Base-by-base conservation (phyloP, 2,329 filamentous ascomycete genomes). In the Colletotrichum sp. region DNA sequence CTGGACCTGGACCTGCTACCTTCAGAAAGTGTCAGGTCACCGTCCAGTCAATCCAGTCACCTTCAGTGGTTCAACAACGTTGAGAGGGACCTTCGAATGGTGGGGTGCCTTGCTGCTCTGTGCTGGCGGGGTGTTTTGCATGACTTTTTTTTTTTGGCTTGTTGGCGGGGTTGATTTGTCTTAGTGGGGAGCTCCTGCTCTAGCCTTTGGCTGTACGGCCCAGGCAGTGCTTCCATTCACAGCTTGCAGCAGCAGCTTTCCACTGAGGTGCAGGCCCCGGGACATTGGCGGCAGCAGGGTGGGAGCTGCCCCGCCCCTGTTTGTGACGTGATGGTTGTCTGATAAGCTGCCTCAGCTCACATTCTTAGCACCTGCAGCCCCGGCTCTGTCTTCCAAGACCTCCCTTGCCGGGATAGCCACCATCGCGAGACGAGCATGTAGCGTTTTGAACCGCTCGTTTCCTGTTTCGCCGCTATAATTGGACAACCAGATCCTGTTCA, bases 251-350 rank as follows among this genome's bases (percentile, higher is more conserved):
- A 34, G 56, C 26, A 32, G 34, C 32, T 55, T 28, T 18, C 24
- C 56, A 32, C 34, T 48, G n/a, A 34, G n/a, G 43, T 21, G 43
- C 43, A 52, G n/a, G 43, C 43, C 43, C 43, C 10, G n/a, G 43
- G 43, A 21, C 28, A 30, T n/a, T 34, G n/a, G 34, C 34, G 48
- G 36, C 30, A 60, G 24, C 21, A 61, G 28, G 65, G 24, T 18
- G 34, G 55, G 55, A 67, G 61, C 56, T 68, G 70, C 73, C 73
- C 73, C 73, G 65, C 73, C 56, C 24, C 38, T 55, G 24, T 68
- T 24, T 60, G 76, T 79, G 78, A 79, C 78, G 78, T 79, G 77
- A 79, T 79, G 70, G 73, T 78, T 77, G 72, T 68, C 71, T 76
- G 73, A 75, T 72, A 70, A 70, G 60, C 18, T 36, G 61, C 64